Base-by-base conservation (phyloP, 2,329 filamentous ascomycete genomes). In the Sporothrix variecibatus region DNA sequence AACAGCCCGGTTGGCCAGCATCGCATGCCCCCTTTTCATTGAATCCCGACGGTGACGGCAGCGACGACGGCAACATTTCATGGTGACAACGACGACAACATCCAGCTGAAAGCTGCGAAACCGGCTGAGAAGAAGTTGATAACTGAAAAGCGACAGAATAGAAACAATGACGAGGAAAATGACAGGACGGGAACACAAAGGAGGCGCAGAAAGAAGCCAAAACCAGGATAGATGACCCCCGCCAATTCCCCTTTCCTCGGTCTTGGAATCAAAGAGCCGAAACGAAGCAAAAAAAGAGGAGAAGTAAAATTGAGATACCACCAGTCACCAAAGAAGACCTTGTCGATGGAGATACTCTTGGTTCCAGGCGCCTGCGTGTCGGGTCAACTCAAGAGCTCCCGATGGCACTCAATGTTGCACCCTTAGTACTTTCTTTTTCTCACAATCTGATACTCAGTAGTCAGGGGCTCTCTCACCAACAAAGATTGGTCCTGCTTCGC, bases 171-270 rank as follows among this genome's bases (percentile, higher is more conserved):
- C 28, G n/a, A 43, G 31, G 5, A 26, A 67, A 46, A 28, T 46
- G 62, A 46, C 23, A 28, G 9, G n/a, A n/a, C 15, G 38, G 62
- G 28, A 67, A 46, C 62, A 65, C 38, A 43, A 40, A n/a, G n/a
- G 43, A 28, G 7, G 23, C n/a, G n/a, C 20, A 65, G 15, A 38
- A 9, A 64, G 58, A 64, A 60, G 9, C 56, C 17, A n/a, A 12
- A 38, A 23, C 17, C 3, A 23, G 17, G 34, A 43, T 5, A 67
- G 15, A 6, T 49, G 67, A 69, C 20, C 43, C 67, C 67, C 31
- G 67, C 49, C 67, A n/a, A 20, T 40, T 40, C 31, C 49, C 67
- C 49, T 58, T 53, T 34, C 43, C 65, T 70, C 46, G 43, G 40
- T 11, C 43, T 34, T 34, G 43, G 65, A 49, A 65, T 49, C 43